Conservation (phyloP, 2,329 filamentous ascomycete species). For the Neocucurbitaria cava region DNA sequence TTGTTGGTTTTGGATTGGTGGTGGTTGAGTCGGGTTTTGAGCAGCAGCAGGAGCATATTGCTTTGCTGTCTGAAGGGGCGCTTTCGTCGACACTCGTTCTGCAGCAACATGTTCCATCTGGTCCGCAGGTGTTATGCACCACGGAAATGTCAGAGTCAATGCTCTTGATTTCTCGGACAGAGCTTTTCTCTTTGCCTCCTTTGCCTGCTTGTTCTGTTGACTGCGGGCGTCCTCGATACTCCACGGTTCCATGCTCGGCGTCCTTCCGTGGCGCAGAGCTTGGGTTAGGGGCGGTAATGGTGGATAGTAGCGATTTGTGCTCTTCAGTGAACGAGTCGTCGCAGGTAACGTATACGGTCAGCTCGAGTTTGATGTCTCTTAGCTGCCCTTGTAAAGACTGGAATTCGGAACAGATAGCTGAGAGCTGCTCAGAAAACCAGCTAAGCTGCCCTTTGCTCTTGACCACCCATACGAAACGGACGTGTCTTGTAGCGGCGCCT, state of each 20-base stretch:
- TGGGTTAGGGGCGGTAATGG: conserved; percentile 26
- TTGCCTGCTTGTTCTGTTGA: conserved; percentile 27
- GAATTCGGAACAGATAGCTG: conserved; percentile 53
- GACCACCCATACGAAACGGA: conserved; percentile 66
- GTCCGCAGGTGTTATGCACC: conserved; percentile 32
- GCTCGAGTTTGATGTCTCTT: conserved; percentile 55
- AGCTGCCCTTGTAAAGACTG: conserved; percentile 46
- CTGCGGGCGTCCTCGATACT: conserved; percentile 21
- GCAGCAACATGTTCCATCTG: conserved; percentile 57
- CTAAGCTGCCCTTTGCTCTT: conserved; percentile 60
- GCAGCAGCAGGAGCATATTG: conserved; percentile 30
- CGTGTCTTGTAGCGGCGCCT: conserved; percentile 54
- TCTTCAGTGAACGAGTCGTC: conserved; percentile 56
- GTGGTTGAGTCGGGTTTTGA: neutral
- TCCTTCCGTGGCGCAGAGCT: conserved; percentile 1
- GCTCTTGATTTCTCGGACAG: conserved; percentile 30
- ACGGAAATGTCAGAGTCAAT: conserved; percentile 7
- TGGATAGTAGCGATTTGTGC: conserved; percentile 41
- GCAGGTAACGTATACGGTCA: conserved; percentile 64
- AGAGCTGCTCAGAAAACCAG: conserved; percentile 62
- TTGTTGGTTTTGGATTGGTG: neutral
- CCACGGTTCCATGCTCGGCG: conserved; percentile 22
- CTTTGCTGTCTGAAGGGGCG: conserved; percentile 34
- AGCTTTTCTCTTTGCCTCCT: conserved; percentile 26
- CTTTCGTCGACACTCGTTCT: conserved; percentile 52